These are phyloP conservation scores for Mercurialis annua DNA, from an alignment of 345 rosid genomes.

Conservation along the genomic window DNA sequence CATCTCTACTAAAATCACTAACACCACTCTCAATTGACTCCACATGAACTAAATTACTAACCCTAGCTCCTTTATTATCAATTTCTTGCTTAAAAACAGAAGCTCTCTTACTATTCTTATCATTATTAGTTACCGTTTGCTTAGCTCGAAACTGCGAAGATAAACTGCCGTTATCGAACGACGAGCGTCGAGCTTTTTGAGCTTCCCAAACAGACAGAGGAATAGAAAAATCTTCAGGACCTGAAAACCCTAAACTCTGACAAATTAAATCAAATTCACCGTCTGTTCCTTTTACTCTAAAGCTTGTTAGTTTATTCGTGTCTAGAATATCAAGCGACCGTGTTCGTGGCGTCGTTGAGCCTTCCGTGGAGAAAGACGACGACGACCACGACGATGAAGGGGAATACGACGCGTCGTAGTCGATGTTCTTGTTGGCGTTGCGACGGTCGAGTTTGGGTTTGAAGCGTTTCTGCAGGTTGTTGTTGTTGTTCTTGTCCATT, in stretches of 20 bases:
- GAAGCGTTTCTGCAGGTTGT: conserved; percentile 16
- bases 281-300: conserved; percentile 61
- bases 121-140: not conserved
- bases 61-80: not conserved
- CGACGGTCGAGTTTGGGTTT: conserved; percentile 60
- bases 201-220: conserved; percentile 31
- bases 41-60: not conserved
- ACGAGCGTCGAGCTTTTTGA: conserved; percentile 14
- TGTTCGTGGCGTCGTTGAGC: conserved; percentile 41
- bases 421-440: conserved; percentile 57
- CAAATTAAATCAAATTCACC: conserved; percentile 65
- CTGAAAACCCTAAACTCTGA: conserved; percentile 47
- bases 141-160: not conserved
- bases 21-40: not conserved
- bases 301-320: conserved; percentile 59
- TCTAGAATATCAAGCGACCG: conserved; percentile 59
- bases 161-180: not conserved
- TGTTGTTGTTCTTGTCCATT: conserved; percentile 26
- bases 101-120: no score
- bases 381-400: not conserved
- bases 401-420: conserved; percentile 44
- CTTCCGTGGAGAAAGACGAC: conserved; percentile 19
- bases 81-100: not conserved
- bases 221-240: conserved; percentile 40
- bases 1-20: not conserved